phyloP scores from a whole-genome alignment of 2,329 filamentous ascomycete genomes.

The Arachnopeziza araneosa region DNA sequence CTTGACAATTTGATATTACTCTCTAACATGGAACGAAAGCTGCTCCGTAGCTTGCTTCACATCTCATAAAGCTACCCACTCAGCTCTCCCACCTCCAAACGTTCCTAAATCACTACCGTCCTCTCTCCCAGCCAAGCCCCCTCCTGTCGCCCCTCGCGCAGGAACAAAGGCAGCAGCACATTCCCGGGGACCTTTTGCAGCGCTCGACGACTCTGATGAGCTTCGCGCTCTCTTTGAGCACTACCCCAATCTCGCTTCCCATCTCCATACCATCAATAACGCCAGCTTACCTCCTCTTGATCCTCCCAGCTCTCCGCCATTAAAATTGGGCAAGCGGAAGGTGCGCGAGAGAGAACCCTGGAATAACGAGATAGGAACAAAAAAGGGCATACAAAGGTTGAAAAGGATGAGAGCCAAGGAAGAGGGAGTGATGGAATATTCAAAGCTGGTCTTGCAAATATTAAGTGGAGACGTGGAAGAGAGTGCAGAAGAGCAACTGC shows the following conservation, averaged over 20 bases:
- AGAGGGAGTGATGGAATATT: conserved; percentile 56
- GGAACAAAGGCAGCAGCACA: conserved; percentile 8
- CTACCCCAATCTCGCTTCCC: conserved; percentile 45
- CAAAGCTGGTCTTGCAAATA: conserved; percentile 48
- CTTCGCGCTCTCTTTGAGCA: conserved; percentile 46
- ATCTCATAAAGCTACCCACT: conserved; percentile 38
- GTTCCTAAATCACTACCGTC: conserved; percentile 8
- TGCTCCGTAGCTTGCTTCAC: conserved; percentile 56
- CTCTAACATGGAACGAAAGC: conserved; percentile 31
- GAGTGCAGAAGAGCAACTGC: conserved; percentile 35
- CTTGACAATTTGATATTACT: conserved; percentile 5
- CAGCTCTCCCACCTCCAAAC: conserved; percentile 12
- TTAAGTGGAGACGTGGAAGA: conserved; percentile 31
- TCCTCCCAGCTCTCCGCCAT: not conserved
- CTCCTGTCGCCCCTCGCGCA: not conserved
- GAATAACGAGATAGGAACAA: conserved; percentile 53
- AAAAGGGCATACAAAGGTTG: conserved; percentile 49
- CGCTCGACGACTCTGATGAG: conserved; percentile 45
- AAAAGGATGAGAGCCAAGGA: conserved; percentile 46
- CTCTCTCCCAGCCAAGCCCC: conserved; percentile 7
- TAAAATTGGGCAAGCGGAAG: conserved; percentile 3
- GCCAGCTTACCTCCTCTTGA: conserved; percentile 42
- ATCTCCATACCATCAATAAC: conserved; percentile 44
- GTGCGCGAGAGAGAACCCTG: conserved; percentile 33
- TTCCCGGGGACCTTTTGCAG: conserved; percentile 41